phyloP scores from a whole-genome alignment of 2,329 filamentous ascomycete genomes.

The Botrytis hyacinthi region DNA sequence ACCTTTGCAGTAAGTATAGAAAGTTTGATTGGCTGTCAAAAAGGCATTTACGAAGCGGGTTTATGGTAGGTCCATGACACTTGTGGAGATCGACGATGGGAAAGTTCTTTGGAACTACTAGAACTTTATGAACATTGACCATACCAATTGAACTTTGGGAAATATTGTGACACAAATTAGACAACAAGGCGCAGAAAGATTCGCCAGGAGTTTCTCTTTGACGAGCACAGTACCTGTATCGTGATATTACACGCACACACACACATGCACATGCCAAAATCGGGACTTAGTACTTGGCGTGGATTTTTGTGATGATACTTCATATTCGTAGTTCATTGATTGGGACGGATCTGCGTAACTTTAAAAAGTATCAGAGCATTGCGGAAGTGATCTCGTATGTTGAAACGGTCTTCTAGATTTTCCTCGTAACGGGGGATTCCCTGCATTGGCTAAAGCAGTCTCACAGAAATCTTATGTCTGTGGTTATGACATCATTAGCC shows the following conservation, averaged over 20 bases:
- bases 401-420: background rate
- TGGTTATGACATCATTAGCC: slow-evolving; percentile 3
- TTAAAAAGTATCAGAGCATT: background rate
- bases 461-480: background rate
- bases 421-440: background rate
- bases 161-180: background rate
- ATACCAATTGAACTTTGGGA: background rate
- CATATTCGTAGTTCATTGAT: background rate
- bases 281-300: background rate
- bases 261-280: background rate
- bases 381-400: background rate
- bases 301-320: background rate
- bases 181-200: background rate
- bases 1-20: background rate
- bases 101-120: slow-evolving; percentile 1
- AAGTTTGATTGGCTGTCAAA: slow-evolving; percentile 7
- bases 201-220: background rate
- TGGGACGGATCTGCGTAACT: background rate
- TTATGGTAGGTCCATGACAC: slow-evolving; percentile 2
- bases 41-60: slow-evolving; percentile 6
- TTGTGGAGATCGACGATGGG: slow-evolving; percentile 4
- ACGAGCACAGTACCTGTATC: background rate
- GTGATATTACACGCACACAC: slow-evolving; percentile 4
- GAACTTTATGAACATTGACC: slow-evolving; percentile 1
- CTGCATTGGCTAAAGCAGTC: background rate